Evolutionary conservation across 1,139 yeast genomes (phyloP).

Genomic region (Hansenula lynferdii): DNA sequence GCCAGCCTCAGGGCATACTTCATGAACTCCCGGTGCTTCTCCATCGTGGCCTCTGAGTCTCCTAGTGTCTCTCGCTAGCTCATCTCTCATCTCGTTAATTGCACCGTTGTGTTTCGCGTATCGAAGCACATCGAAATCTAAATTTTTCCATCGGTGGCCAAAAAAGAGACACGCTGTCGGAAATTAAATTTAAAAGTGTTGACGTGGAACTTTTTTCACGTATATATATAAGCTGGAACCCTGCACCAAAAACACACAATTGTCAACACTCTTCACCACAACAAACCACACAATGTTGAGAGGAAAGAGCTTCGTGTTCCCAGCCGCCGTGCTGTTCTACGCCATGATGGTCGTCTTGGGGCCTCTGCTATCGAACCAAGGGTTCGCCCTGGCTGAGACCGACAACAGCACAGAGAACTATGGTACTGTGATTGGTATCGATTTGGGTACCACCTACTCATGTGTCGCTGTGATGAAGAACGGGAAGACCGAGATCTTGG

Average conservation of each 20-base stretch:
- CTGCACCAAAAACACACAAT: background rate
- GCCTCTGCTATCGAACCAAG: conserved; percentile 38
- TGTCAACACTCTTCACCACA: background rate
- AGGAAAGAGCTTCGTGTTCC: conserved; percentile 37
- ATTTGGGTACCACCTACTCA: conserved; percentile 96
- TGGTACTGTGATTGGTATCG: conserved; percentile 73
- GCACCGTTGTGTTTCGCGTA: too few species aligned
- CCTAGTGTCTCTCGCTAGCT: background rate
- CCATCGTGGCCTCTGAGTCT: background rate
- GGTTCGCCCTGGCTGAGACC: conserved; percentile 35
- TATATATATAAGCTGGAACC: too few species aligned
- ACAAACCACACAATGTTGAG: conserved; percentile 23
- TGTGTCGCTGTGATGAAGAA: conserved; percentile 94
- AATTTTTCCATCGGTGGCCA: too few species aligned
- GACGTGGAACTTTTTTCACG: too few species aligned
- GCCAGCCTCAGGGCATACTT: conserved; percentile 48
- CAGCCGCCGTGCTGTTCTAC: conserved; percentile 51
- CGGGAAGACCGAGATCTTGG: conserved; percentile 91
- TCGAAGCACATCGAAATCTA: too few species aligned
- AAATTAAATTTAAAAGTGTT: too few species aligned
- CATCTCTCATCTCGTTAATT: too few species aligned
- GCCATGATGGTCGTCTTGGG: conserved; percentile 52
- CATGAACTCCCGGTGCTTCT: conserved; percentile 38
- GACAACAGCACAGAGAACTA: conserved; percentile 52
- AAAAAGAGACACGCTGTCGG: too few species aligned